These are phyloP conservation scores for Collybia mongolica DNA, from an alignment of 768 basidiomycete species.

Conservation along the genomic window DNA sequence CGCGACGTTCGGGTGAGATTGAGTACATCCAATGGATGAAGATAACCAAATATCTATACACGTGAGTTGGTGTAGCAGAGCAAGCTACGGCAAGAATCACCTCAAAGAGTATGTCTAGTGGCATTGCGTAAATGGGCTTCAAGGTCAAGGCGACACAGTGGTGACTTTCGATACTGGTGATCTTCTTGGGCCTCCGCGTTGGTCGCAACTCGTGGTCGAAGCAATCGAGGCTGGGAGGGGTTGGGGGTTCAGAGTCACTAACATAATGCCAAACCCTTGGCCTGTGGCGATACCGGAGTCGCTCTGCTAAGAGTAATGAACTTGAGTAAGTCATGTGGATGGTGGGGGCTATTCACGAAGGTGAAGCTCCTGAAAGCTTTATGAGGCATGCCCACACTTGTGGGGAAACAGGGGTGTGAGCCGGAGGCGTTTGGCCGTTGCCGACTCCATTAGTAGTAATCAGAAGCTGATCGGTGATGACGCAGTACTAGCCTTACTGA, in stretches of 20 bases:
- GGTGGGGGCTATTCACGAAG: not conserved
- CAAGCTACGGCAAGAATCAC: slow-evolving; percentile 1
- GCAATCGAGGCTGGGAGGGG: slow-evolving; percentile 2
- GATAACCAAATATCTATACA: slow-evolving; percentile 31
- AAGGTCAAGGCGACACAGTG: not conserved
- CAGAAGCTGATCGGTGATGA: no score
- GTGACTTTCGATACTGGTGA: not conserved
- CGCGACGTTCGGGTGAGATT: slow-evolving; percentile 36
- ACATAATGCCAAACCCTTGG: slow-evolving; percentile 2
- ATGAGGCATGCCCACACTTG: no score
- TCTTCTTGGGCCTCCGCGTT: not conserved
- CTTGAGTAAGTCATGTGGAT: no score
- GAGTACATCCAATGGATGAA: slow-evolving; percentile 37
- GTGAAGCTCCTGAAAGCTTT: no score
- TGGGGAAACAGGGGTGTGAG: no score
- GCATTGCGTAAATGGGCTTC: slow-evolving; percentile 5
- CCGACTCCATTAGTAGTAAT: no score
- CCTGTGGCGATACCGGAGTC: not conserved
- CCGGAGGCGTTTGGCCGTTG: no score
- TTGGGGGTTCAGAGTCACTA: slow-evolving; percentile 4
- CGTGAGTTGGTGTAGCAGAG: not conserved
- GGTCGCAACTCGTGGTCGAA: slow-evolving; percentile 6
- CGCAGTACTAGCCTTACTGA: no score
- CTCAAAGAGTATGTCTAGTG: slow-evolving; percentile 22
- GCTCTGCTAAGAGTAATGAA: not conserved